Evolutionary conservation across 2,329 filamentous ascomycete species (phyloP).

Genomic region (Volutella citrinella): DNA sequence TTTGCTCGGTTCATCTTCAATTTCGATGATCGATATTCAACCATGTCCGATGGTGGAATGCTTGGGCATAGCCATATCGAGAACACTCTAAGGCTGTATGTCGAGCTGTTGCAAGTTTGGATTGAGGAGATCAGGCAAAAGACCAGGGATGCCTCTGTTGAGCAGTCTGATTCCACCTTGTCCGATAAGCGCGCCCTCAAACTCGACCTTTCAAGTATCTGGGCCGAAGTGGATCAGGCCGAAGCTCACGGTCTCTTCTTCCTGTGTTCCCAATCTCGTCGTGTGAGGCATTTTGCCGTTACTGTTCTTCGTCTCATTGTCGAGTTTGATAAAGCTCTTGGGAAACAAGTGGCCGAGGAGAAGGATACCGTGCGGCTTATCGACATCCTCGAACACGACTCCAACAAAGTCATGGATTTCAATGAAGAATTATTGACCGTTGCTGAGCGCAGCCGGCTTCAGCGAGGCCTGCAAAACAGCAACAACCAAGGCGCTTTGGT

Average conservation of each 20-base stretch:
- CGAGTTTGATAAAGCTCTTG: slow-evolving; percentile 87
- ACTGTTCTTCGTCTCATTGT: slow-evolving; percentile 88
- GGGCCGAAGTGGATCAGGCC: slow-evolving; percentile 93
- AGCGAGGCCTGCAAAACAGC: slow-evolving; percentile 82
- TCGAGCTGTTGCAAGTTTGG: slow-evolving; percentile 94
- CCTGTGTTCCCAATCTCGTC: slow-evolving; percentile 88
- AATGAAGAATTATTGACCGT: slow-evolving; percentile 89
- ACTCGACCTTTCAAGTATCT: slow-evolving; percentile 81
- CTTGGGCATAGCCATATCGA: slow-evolving; percentile 92
- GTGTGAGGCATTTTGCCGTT: slow-evolving; percentile 86
- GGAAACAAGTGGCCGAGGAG: slow-evolving; percentile 58
- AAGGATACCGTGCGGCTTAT: slow-evolving; percentile 75
- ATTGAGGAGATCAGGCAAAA: slow-evolving; percentile 93
- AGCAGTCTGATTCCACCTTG: slow-evolving; percentile 59
- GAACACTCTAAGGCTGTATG: slow-evolving; percentile 86
- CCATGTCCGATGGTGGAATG: slow-evolving; percentile 97
- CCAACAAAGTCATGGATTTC: slow-evolving; percentile 83
- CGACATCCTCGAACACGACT: slow-evolving; percentile 86
- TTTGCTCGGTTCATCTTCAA: slow-evolving; percentile 98
- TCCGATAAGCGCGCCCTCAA: slow-evolving; percentile 72
- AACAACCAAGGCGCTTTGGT: slow-evolving; percentile 83
- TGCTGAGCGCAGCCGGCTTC: slow-evolving; percentile 86
- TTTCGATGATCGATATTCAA: slow-evolving; percentile 95
- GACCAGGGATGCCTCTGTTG: slow-evolving; percentile 67
- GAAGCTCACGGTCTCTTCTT: slow-evolving; percentile 98